Conservation (phyloP, 106 monocot species). For the Xerophyta viscosa region DNA sequence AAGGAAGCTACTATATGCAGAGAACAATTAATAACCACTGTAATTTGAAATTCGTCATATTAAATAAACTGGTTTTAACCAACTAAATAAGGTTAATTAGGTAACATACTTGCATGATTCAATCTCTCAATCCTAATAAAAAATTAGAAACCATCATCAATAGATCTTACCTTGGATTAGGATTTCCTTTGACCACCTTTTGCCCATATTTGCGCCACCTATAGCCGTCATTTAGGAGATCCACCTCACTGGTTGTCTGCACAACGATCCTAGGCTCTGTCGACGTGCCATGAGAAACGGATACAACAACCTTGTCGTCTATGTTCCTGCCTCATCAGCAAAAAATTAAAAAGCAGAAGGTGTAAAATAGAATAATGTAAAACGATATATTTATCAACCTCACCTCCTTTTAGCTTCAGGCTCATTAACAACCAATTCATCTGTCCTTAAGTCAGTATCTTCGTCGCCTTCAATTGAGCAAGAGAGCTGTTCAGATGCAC, state of each 20-base stretch:
- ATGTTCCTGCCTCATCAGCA: conserved; percentile 25
- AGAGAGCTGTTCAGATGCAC: conserved; percentile 44
- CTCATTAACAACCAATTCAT: conserved; percentile 32
- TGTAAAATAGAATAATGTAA: no score
- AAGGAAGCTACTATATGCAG: no score
- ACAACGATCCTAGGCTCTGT: conserved; percentile 69
- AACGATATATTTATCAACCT: not conserved
- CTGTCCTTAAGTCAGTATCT: conserved; percentile 24
- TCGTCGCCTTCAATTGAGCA: conserved; percentile 68
- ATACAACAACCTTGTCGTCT: conserved; percentile 14
- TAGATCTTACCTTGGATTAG: conserved; percentile 76
- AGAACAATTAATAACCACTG: no score
- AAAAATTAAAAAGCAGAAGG: not conserved
- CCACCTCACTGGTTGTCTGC: conserved; percentile 82
- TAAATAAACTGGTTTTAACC: no score
- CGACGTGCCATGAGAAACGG: conserved; percentile 37
- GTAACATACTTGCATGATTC: no score
- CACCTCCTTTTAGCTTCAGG: conserved; percentile 58
- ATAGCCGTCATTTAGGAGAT: conserved; percentile 87
- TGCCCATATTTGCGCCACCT: conserved; percentile 94
- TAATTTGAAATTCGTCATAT: no score
- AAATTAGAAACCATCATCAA: no score
- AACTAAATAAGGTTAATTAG: no score
- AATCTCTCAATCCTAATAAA: no score
- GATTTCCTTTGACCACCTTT: conserved; percentile 84